Conservation (phyloP, 305 asterid species). For the Solanum hybrid region DNA sequence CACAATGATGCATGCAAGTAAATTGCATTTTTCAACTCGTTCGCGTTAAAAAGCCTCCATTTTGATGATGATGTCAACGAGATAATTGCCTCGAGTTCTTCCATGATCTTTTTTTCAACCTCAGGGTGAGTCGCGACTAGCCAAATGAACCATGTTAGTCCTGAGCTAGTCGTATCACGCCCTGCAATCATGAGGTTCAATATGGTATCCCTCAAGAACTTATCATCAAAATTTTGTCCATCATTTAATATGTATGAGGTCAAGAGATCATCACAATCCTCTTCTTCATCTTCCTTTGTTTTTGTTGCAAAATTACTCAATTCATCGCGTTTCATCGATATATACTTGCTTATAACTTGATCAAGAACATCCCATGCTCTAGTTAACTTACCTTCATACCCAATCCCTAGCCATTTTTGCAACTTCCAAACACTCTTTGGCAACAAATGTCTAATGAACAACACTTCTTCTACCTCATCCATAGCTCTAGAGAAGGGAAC, state of each 20-base stretch:
- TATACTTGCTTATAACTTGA: conserved; percentile 24
- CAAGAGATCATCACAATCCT: conserved; percentile 33
- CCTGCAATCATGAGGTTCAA: conserved; percentile 72
- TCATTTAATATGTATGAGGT: conserved; percentile 33
- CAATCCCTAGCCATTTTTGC: conserved; percentile 33
- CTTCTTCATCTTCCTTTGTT: conserved; percentile 5
- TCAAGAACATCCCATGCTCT: conserved; percentile 33
- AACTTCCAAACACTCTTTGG: conserved; percentile 47
- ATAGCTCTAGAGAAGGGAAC: conserved; percentile 47
- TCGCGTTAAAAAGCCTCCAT: conserved; percentile 22
- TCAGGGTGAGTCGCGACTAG: conserved; percentile 41
- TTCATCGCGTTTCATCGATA: conserved; percentile 28
- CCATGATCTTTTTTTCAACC: conserved; percentile 21
- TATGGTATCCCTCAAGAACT: conserved; percentile 49
- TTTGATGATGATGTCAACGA: not conserved
- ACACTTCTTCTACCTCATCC: conserved; percentile 54
- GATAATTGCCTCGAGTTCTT: not conserved
- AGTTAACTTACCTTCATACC: conserved; percentile 28
- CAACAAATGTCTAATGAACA: conserved; percentile 37
- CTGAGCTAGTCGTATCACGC: conserved; percentile 66
- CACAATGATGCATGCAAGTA: conserved; percentile 67
- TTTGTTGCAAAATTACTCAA: not conserved
- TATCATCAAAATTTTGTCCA: conserved; percentile 15
- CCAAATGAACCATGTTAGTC: conserved; percentile 69
- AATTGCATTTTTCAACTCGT: conserved; percentile 31